These are phyloP conservation scores for Podaxis rugospora DNA, from an alignment of 768 basidiomycete species.

Conservation along the genomic window DNA sequence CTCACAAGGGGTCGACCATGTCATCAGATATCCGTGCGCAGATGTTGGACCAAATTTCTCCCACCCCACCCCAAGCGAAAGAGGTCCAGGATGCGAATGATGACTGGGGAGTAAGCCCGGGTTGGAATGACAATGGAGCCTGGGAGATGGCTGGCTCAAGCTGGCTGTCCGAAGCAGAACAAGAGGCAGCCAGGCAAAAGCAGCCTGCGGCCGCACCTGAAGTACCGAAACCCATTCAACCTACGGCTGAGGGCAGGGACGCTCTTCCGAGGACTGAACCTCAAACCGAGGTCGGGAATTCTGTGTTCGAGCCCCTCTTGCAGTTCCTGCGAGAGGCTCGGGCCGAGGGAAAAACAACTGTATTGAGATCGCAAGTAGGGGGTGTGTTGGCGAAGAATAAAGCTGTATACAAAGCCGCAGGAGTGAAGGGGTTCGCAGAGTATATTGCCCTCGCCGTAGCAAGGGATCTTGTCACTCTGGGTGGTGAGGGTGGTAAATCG, in stretches of 20 bases:
- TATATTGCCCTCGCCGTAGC: constrained; percentile 27
- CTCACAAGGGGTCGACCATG: not conserved
- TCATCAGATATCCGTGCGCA: not conserved
- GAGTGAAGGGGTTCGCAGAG: constrained; percentile 26
- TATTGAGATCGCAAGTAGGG: constrained; percentile 4
- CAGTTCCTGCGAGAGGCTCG: not conserved
- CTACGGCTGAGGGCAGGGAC: too few species aligned
- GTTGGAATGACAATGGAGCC: not conserved
- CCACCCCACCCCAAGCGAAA: not conserved
- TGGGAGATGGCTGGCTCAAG: not conserved
- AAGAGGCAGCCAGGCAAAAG: too few species aligned
- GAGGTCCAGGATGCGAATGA: not conserved
- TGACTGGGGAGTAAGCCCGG: not conserved
- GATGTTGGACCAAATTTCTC: not conserved
- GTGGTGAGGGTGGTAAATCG: constrained; percentile 9
- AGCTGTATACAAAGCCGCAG: constrained; percentile 25
- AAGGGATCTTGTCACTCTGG: constrained; percentile 17
- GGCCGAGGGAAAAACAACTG: not conserved
- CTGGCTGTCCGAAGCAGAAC: not conserved
- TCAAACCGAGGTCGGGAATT: not conserved
- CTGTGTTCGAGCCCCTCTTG: constrained; percentile 3
- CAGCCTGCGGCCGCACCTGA: not conserved
- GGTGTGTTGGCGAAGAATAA: constrained; percentile 2
- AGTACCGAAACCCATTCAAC: not conserved
- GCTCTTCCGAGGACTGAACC: not conserved